A percentile compares a stretch with the other conserved stretches of the same genome.
Evolutionary conservation across 2,329 filamentous ascomycete genomes (phyloP).

Genomic region (Cladophialophora carrionii): DNA sequence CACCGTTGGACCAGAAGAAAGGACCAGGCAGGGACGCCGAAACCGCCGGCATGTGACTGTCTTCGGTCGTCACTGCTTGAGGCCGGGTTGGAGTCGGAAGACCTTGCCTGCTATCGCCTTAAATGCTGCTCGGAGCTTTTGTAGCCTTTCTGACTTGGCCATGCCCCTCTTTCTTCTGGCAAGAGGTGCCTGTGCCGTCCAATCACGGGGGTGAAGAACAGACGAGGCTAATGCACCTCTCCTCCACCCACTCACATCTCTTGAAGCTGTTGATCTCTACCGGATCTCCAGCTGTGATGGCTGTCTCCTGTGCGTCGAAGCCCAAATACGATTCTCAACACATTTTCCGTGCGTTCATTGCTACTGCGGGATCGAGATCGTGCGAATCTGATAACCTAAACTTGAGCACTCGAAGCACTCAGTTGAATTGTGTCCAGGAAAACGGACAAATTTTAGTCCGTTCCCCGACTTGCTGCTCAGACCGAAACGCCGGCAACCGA

Average conservation of each 20-base stretch:
- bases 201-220: conserved; percentile 8
- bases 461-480: conserved; percentile 9
- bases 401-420: not conserved
- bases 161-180: conserved; percentile 5
- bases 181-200: not conserved
- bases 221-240: conserved; percentile 15
- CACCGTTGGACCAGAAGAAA: conserved; percentile 26
- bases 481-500: conserved; percentile 11
- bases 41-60: conserved; percentile 4
- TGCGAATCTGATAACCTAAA: not conserved
- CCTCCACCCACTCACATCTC: conserved; percentile 9
- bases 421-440: not conserved
- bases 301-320: not conserved
- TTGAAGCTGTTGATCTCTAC: conserved; percentile 7
- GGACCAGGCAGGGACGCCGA: conserved; percentile 24
- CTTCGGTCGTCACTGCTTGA: not conserved
- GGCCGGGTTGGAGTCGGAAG: not conserved
- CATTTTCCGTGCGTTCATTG: not conserved
- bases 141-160: conserved; percentile 6
- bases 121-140: not conserved
- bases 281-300: not conserved
- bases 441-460: conserved; percentile 21
- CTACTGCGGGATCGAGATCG: not conserved
- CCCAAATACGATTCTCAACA: not conserved
- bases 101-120: not conserved